Evolutionary conservation across 306 rosid species (phyloP), one percentile per base, ranked within the genome.

Genomic region (Ceratonia siliqua): DNA sequence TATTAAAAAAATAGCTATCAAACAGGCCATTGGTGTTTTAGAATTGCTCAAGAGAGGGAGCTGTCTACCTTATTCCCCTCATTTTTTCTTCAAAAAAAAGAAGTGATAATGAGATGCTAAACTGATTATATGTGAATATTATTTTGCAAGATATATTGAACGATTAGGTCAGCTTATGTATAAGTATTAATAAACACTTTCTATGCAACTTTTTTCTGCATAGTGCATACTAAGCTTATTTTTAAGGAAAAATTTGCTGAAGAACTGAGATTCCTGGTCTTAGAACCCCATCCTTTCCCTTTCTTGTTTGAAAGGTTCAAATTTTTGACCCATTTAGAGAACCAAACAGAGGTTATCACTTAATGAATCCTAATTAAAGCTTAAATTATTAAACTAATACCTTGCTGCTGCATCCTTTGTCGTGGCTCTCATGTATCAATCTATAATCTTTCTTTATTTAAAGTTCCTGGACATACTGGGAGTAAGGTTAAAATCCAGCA

Each of bases 401-500:
- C 28, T 22, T 54, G 28, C 13, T 73, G 38, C 63, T 13, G 70
- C 11, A 65, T 56, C 72, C 66, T 80, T 68, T 41, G 68, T 43
- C 61, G 63, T 71, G 54, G 48, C 57, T 46, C 82, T 68, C 41
- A 54, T 62, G 78, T 74, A 85, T 57, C 72, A 74, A 81, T 63
- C 82, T 72, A 72, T 71, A 30, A 58, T 74, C 22, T 83, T 80
- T 68, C 4, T 64, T 27, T 81, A 63, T 69, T 58, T 46, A 76
- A 75, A 68, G 78, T 33, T 55, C 67, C 81, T 81, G 84, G 78
- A 84, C 50, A 73, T 57, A 73, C 3, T 8, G 65, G 74, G 79
- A 64, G 76, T 28, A 62, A 56, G 17, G 87, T 79, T 62, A 81
- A 82, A 85, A 85, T 62, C 66, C 78, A 82, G 78, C 79, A 79